Evolutionary conservation across 2,329 filamentous ascomycete genomes (phyloP), one percentile per base, ranked within the genome.

Genomic region (Arthroderma sp.): DNA sequence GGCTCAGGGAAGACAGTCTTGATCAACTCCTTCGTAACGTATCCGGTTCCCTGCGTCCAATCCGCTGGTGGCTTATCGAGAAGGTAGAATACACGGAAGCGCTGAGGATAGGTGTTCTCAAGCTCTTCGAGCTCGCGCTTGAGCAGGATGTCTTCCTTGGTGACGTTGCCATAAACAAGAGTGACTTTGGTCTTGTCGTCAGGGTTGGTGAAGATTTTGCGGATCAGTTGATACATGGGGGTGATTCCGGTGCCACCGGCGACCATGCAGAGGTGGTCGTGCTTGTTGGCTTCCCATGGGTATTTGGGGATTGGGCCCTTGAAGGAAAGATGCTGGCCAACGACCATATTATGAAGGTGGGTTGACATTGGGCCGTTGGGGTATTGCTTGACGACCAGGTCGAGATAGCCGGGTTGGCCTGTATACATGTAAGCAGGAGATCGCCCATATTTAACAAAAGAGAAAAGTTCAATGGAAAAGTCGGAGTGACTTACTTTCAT

Each of bases 221-320:
- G 86, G 53, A 79, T 73, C 38, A 98, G 80, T 73, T 98, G 91
- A 74, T 85, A 96, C 89, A 96, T 95, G 55, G 91, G 91, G 7
- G 91, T 91, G 65, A 98, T 94, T 50, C 91, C 91, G 5, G 91
- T 95, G 53, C 91, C 91, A 57, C 91, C 91, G n/a, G 89, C 86
- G 51, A 98, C 66, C 56, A 71, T 53, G 42, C 59, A 63, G 53
- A 71, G 61, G 72, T 96, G 87, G 49, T 85, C 71, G 71, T 95
- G 88, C 77, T 94, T 95, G 77, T 96, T 96, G 54, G 81, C 60
- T 43, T 77, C 62, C 88, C 88, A 96, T 30, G 78, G 68, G 68
- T 95, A 96, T 69, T 98, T 98, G 58, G 86, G 85, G 34, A 98
- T 78, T 2, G 91, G 91, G 11, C 91, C 91, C 75, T 98, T 96